These are phyloP conservation scores for Danielia reshetovae DNA, from an alignment of 805 yeast genomes.

Conservation along the genomic window DNA sequence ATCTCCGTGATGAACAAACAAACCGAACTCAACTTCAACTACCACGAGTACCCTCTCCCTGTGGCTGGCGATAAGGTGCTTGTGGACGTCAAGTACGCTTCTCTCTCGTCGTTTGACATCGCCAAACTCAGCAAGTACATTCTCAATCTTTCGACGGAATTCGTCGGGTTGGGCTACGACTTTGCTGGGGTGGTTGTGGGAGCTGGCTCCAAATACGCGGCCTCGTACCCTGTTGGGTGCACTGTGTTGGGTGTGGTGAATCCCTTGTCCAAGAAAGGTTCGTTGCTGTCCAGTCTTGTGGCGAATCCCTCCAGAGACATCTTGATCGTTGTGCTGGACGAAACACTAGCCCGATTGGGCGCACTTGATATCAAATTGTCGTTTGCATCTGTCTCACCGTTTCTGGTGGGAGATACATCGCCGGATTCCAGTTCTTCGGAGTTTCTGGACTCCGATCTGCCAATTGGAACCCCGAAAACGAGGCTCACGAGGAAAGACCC, in stretches of 20 bases:
- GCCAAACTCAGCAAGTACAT: constrained; percentile 54
- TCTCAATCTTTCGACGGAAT: constrained; percentile 48
- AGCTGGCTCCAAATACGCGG: constrained; percentile 45
- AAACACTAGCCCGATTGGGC: constrained; percentile 9
- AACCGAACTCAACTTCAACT: constrained; percentile 50
- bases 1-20: constrained; percentile 40
- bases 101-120: constrained; percentile 64
- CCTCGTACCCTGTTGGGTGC: constrained; percentile 49
- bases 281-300: constrained; percentile 53
- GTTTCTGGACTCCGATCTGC: neutral
- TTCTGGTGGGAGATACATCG: constrained; percentile 8
- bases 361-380: constrained; percentile 23
- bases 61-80: constrained; percentile 45
- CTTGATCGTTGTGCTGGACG: neutral
- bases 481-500: constrained; percentile 1
- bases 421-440: neutral
- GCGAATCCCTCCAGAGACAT: constrained; percentile 42
- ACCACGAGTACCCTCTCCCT: constrained; percentile 47
- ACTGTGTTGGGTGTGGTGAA: constrained; percentile 59
- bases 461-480: neutral
- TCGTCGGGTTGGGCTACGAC: constrained; percentile 67
- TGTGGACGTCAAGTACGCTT: constrained; percentile 55
- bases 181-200: constrained; percentile 57
- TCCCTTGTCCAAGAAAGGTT: constrained; percentile 51
- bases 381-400: constrained; percentile 7